Evolutionary conservation across 805 yeast genomes (phyloP).

Genomic region (Diddensiella transvaalensis): DNA sequence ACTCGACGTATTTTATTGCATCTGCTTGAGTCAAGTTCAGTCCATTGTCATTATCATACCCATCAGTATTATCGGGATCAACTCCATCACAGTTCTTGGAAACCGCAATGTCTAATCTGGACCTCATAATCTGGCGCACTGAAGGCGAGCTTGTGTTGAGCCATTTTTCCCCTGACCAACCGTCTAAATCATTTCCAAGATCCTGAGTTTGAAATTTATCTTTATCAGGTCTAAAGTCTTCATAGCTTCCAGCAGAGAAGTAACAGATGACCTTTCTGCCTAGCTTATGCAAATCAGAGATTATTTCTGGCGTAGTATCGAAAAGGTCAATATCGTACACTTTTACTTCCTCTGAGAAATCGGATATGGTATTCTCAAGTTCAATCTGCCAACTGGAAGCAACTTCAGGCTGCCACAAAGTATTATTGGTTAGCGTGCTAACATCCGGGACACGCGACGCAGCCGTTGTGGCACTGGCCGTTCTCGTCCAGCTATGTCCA

Average conservation of each 20-base stretch:
- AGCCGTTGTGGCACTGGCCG: no score
- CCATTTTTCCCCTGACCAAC: slow-evolving; percentile 35
- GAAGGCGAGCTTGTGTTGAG: slow-evolving; percentile 24
- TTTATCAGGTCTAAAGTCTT: slow-evolving; percentile 32
- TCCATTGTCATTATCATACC: slow-evolving; percentile 32
- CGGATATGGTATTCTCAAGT: slow-evolving; percentile 17
- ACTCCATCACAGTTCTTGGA: slow-evolving; percentile 31
- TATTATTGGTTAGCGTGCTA: no score
- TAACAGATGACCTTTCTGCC: slow-evolving; percentile 32
- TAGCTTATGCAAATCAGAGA: slow-evolving; percentile 23
- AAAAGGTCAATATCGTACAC: slow-evolving; percentile 32
- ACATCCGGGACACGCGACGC: no score
- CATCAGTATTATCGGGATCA: slow-evolving; percentile 35
- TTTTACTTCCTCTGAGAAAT: slow-evolving; percentile 13
- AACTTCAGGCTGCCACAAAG: slow-evolving; percentile 3
- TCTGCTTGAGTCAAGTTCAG: slow-evolving; percentile 28
- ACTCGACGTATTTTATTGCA: slow-evolving; percentile 28
- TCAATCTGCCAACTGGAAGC: slow-evolving; percentile 30
- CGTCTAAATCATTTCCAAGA: slow-evolving; percentile 29
- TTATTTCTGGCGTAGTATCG: slow-evolving; percentile 16
- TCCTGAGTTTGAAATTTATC: slow-evolving; percentile 22
- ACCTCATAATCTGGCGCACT: slow-evolving; percentile 26
- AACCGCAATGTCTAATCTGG: slow-evolving; percentile 26
- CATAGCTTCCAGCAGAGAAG: slow-evolving; percentile 35
- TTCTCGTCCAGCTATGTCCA: no score